Evolutionary conservation across 495 filamentous ascomycete species (phyloP), one percentile per base, ranked within the genome.

Genomic region (Cenococcum geophilum): DNA sequence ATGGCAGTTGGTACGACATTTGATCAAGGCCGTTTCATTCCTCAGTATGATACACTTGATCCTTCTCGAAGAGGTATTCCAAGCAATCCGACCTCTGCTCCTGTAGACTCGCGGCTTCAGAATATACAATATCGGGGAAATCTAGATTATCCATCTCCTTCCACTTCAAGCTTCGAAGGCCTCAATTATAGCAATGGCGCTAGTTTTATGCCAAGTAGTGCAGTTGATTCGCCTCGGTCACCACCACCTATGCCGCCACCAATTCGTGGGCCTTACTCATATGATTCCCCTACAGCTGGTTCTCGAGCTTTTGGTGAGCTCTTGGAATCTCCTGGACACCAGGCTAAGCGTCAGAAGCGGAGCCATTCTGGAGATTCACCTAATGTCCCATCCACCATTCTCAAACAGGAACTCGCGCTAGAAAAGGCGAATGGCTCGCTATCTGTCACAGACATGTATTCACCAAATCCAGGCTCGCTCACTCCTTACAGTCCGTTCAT

Each of bases 221-320:
- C 14, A 16, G 12, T 42, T 16, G 65, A 64, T 22, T 55, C 60
- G 5, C 64, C 64, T 6, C 47, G 59, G 4, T 63, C 64, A 9
- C 61, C 65, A 4, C 61, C 65, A 1, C 45, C 66, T 1, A 68
- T 68, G 66, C 66, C 54, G 9, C 66, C 66, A n/a, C 62, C 66
- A 1, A 57, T 47, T 16, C 61, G 61, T 10, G 40, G 58, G n/a
- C 11, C 22, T 10, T 20, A 37, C 43, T 20, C 43, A 50, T 47
- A 52, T 49, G 22, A 47, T 36, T 14, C 58, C 4, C 12, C 34
- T n/a, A 18, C 32, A 12, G 22, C 21, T 18, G 52, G 20, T 32
- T 22, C 58, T 36, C 52, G 65, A 5, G 61, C 58, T 16, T 60
- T 50, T 23, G n/a, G 14, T 12, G 63, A 65, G n/a, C 25, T 53